Evolutionary conservation across 768 basidiomycete genomes (phyloP).

Genomic region (Leccinum truebloodii): DNA sequence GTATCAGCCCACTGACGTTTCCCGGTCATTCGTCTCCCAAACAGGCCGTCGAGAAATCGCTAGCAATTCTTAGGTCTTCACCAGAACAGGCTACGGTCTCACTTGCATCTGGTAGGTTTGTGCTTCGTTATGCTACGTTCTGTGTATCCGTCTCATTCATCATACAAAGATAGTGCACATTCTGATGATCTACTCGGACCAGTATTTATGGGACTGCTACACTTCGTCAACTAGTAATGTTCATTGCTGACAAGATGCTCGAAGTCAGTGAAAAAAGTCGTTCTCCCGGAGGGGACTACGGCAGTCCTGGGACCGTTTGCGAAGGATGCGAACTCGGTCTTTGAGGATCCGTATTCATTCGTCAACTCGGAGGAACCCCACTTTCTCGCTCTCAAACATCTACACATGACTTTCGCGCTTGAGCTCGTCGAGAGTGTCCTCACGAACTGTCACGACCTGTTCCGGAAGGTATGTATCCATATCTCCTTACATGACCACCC

Average conservation of each 20-base stretch:
- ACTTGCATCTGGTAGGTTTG: slow-evolving; percentile 64
- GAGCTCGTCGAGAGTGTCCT: slow-evolving; percentile 90
- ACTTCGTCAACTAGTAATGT: slow-evolving; percentile 94
- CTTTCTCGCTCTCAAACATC: slow-evolving; percentile 76
- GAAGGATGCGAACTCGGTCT: slow-evolving; percentile 81
- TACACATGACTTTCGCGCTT: slow-evolving; percentile 92
- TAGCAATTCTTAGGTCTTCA: slow-evolving; percentile 76
- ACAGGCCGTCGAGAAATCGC: slow-evolving; percentile 85
- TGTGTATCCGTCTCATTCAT: neutral
- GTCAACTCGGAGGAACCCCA: slow-evolving; percentile 78
- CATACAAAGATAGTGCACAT: slow-evolving; percentile 66
- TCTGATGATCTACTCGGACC: slow-evolving; percentile 82
- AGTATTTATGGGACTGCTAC: slow-evolving; percentile 94
- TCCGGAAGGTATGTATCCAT: slow-evolving; percentile 57
- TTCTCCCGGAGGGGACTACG: slow-evolving; percentile 67
- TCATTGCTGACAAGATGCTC: slow-evolving; percentile 93
- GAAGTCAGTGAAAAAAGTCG: slow-evolving; percentile 49
- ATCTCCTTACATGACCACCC: neutral
- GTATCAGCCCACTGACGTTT: slow-evolving; percentile 3
- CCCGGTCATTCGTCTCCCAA: neutral
- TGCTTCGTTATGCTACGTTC: slow-evolving; percentile 11
- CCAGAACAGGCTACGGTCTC: slow-evolving; percentile 76
- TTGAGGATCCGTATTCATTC: slow-evolving; percentile 90
- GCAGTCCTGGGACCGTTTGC: slow-evolving; percentile 72
- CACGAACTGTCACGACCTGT: slow-evolving; percentile 84